Base-by-base conservation (phyloP, 805 yeast species). In the Diddensiella santjacobensis region DNA sequence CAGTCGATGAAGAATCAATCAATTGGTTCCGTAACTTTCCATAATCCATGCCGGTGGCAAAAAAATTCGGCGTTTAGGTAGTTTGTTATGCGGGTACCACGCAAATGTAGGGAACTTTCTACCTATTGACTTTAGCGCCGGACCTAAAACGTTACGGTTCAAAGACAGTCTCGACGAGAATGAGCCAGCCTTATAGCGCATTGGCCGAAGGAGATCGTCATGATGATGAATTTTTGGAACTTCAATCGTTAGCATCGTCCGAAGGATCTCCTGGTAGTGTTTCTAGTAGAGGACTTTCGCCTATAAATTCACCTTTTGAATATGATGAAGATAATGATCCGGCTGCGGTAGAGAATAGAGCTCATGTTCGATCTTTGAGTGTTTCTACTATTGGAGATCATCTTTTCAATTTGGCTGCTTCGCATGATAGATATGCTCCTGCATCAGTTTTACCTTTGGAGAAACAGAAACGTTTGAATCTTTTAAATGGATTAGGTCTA, bases 401-500 rank as follows among this genome's bases (percentile, higher is more conserved):
- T 31, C 26, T 60, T 52, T 52, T 52, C 33, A 55, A 58, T 24
- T 47, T 61, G 18, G 51, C 61, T 11, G 61, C 67, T 17, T 47
- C 63, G 19, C 38, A 52, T 20, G 61, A 54, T 24, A 29, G 36
- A 15, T 31, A 36, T 26, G 45, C 36, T 44, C 35, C 43, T 11
- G 49, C 49, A 17, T 38, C 56, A 22, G 55, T 45, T 17, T 49
- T 50, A 19, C 61, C 64, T 15, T 49, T 62, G 31, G 67, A 64
- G 47, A 63, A 54, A 24, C 62, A 55, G 45, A 61, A 61, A 39
- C 48, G 57, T 18, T 51, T 66, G 15, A 61, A 54, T 11, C 56
- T 58, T 42, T 35, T 63, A 13, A 64, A 68, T 46, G 73, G 74
- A 5, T 58, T 70, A 20, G 64, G 66, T 2, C 58, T 70, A 11